Percentiles rank a stretch among this genome's conserved stretches.
phyloP scores from a whole-genome alignment of 805 yeast genomes.

The Wickerhamiella allomyrinae region DNA sequence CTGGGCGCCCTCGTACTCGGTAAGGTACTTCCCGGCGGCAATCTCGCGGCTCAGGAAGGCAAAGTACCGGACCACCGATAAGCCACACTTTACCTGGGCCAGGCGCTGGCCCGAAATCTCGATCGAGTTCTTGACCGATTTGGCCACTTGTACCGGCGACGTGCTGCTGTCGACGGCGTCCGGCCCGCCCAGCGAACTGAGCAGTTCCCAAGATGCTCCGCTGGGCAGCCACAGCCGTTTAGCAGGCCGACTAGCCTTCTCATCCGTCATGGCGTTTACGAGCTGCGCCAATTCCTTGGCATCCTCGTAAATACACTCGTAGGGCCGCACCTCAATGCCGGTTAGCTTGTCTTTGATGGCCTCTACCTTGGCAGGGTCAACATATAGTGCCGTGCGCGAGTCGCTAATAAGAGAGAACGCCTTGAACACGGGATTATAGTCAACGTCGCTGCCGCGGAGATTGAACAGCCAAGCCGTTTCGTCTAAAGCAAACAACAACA shows the following conservation, averaged over 20 bases:
- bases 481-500: constrained; percentile 62
- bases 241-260: background rate
- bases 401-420: constrained; percentile 41
- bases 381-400: constrained; percentile 34
- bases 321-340: constrained; percentile 37
- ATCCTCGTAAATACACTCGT: constrained; percentile 46
- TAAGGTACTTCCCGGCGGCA: constrained; percentile 27
- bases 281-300: constrained; percentile 20
- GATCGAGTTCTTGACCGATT: constrained; percentile 57
- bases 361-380: constrained; percentile 34
- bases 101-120: constrained; percentile 58
- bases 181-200: constrained; percentile 33
- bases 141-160: constrained; percentile 53
- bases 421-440: constrained; percentile 77
- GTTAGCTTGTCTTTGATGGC: constrained; percentile 25
- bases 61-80: constrained; percentile 56
- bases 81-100: constrained; percentile 77
- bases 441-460: constrained; percentile 69
- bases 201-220: constrained; percentile 54
- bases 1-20: constrained; percentile 44
- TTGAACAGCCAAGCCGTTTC: constrained; percentile 88
- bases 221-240: constrained; percentile 37
- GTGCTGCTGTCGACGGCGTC: constrained; percentile 29
- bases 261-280: background rate
- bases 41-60: constrained; percentile 70